A percentile compares a stretch with the other conserved stretches of the same genome.
These are phyloP conservation scores for Plectranthus barbatus DNA, from an alignment of 257 asterid species.

Conservation along the genomic window DNA sequence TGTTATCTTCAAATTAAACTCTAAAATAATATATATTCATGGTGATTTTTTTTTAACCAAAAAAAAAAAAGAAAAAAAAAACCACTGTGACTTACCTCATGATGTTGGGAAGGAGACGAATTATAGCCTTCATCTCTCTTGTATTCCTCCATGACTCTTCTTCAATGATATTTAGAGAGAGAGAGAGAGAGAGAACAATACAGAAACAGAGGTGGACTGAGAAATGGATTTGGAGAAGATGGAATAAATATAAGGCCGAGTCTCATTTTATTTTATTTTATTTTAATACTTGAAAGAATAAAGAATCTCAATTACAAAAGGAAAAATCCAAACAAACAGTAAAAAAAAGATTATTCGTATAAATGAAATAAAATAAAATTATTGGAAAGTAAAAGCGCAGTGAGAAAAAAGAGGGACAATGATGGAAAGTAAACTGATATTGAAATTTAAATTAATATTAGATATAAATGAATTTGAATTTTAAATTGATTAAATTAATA, in stretches of 20 bases:
- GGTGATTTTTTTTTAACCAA: no score
- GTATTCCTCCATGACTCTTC: conserved; percentile 39
- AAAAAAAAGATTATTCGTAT: not conserved
- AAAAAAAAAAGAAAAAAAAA: no score
- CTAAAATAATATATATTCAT: no score
- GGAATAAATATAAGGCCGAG: not conserved
- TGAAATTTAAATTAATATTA: no score
- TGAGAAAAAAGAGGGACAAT: no score
- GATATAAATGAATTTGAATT: no score
- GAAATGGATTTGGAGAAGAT: conserved; percentile 12
- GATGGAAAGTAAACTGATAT: no score
- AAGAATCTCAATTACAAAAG: no score
- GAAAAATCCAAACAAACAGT: conserved; percentile 7
- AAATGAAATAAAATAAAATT: conserved; percentile 29
- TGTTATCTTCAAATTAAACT: no score
- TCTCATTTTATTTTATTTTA: not conserved
- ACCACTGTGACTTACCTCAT: conserved; percentile 18
- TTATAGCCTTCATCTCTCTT: conserved; percentile 23
- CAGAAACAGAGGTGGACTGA: conserved; percentile 9
- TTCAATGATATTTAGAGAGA: not conserved
- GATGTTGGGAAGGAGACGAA: conserved; percentile 22
- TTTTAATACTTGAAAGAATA: no score
- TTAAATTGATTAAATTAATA: no score
- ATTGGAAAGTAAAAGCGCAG: no score
- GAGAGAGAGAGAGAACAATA: not conserved